phyloP scores from a whole-genome alignment of 441 rosid species.

The Manihot esculenta region DNA sequence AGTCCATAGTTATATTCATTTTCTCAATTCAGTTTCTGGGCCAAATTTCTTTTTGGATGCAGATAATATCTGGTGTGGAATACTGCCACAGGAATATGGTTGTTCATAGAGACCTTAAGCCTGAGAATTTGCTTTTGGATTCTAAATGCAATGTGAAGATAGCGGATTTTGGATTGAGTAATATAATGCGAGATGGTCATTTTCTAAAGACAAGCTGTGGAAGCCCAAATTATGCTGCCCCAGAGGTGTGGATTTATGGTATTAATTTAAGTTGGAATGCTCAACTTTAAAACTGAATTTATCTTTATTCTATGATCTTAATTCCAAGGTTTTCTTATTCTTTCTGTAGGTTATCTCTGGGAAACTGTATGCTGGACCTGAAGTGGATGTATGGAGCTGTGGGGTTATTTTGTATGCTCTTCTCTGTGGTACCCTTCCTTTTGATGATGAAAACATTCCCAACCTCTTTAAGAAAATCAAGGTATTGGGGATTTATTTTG shows the following conservation, averaged over 20 bases:
- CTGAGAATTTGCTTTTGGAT: conserved; percentile 92
- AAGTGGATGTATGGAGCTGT: conserved; percentile 99
- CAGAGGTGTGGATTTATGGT: conserved; percentile 59
- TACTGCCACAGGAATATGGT: conserved; percentile 98
- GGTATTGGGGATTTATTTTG: conserved; percentile 42
- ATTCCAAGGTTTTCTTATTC: conserved; percentile 5
- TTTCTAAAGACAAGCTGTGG: conserved; percentile 97
- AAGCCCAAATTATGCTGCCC: conserved; percentile 98
- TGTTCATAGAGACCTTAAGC: conserved; percentile 94
- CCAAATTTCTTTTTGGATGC: conserved; percentile 36
- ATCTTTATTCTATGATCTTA: not conserved
- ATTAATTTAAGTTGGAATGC: conserved; percentile 10
- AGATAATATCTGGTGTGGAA: conserved; percentile 97
- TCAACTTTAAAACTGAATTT: not conserved
- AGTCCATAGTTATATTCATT: not conserved
- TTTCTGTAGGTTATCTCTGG: conserved; percentile 83
- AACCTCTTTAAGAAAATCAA: conserved; percentile 93
- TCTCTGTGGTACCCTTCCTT: conserved; percentile 93
- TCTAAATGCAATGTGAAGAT: conserved; percentile 89
- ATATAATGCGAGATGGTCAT: conserved; percentile 96
- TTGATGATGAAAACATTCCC: conserved; percentile 96
- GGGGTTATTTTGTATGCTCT: conserved; percentile 94
- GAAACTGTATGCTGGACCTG: conserved; percentile 92
- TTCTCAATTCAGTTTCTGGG: not conserved
- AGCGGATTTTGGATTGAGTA: conserved; percentile 97